Evolutionary conservation across 768 basidiomycete species (phyloP).

Genomic region (Lactifluus piperatus): DNA sequence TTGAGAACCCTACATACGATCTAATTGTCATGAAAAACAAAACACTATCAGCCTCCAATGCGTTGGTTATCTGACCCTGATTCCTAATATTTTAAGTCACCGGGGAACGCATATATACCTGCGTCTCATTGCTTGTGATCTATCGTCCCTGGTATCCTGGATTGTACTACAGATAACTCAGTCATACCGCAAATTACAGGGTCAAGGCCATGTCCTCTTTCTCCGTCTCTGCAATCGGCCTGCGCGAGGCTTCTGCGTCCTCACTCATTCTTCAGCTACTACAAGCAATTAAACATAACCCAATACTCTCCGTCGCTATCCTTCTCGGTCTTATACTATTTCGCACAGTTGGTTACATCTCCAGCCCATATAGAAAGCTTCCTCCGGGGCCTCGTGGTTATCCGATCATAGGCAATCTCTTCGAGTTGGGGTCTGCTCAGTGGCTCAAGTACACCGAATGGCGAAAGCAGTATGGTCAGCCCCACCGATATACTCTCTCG

Average conservation of each 20-base stretch:
- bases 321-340: background rate
- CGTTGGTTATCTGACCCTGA: too few relatives aligned
- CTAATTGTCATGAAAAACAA: too few relatives aligned
- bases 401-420: background rate
- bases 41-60: too few relatives aligned
- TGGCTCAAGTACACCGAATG: background rate
- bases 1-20: too few relatives aligned
- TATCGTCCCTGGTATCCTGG: too few relatives aligned
- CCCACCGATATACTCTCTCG: too few relatives aligned
- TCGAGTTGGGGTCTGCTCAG: background rate
- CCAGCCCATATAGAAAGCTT: background rate
- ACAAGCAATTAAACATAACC: background rate
- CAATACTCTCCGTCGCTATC: background rate
- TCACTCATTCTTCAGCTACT: background rate
- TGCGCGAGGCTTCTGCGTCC: background rate
- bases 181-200: background rate
- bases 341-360: background rate
- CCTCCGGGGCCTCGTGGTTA: background rate
- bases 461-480: background rate
- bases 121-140: background rate
- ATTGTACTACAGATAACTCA: background rate
- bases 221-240: background rate
- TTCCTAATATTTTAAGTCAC: too few relatives aligned
- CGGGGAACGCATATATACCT: background rate
- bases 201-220: background rate